Conservation (phyloP, 2,329 filamentous ascomycete genomes). For the Ceratocystis destructans region DNA sequence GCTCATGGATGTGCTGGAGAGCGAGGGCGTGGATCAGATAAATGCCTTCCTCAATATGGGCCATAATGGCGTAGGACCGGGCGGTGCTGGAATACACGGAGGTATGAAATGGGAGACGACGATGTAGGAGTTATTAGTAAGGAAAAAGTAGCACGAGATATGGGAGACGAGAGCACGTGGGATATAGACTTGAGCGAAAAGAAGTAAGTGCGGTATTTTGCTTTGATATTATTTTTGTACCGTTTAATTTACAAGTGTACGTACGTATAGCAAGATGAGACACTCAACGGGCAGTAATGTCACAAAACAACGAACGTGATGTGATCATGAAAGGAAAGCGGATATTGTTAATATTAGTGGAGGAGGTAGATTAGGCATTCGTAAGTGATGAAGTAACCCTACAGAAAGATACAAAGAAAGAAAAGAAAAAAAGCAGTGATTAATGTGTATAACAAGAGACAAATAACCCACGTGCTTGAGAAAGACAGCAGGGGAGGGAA, state of each 20-base stretch:
- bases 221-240: too few relatives aligned
- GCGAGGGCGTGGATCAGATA: constrained; percentile 48
- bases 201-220: neutral
- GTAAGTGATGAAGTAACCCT: neutral
- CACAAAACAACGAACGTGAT: too few relatives aligned
- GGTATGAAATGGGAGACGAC: constrained; percentile 16
- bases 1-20: constrained; percentile 68
- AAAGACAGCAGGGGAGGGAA: too few relatives aligned
- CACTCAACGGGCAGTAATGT: too few relatives aligned
- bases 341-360: too few relatives aligned
- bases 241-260: too few relatives aligned
- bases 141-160: neutral
- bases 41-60: constrained; percentile 41
- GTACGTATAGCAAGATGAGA: too few relatives aligned
- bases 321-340: too few relatives aligned
- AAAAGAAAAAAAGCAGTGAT: too few relatives aligned
- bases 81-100: constrained; percentile 16
- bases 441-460: neutral
- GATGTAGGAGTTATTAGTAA: neutral
- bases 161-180: neutral
- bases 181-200: neutral
- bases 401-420: neutral
- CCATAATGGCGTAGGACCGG: constrained; percentile 20
- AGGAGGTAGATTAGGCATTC: too few relatives aligned
- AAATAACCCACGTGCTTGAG: neutral